Conservation (phyloP, 2,329 filamentous ascomycete species). For the Ophiosphaerella korrae region DNA sequence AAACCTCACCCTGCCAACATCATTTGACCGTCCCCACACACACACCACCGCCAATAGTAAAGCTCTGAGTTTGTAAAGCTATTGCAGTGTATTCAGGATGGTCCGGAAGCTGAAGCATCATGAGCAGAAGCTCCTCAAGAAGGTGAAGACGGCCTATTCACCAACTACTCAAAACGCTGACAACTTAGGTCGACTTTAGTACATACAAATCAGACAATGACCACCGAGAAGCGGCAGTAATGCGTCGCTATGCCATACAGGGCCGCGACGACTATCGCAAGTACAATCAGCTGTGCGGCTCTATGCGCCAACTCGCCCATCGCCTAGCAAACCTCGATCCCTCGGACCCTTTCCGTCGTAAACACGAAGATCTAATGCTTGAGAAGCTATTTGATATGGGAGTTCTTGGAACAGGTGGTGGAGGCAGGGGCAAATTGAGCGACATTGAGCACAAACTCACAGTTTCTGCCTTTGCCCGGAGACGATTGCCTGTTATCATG, state of each 20-base stretch:
- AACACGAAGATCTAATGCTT: slow-evolving; percentile 84
- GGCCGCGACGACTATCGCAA: slow-evolving; percentile 77
- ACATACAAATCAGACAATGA: slow-evolving; percentile 87
- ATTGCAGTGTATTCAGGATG: slow-evolving; percentile 59
- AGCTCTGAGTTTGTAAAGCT: too few relatives aligned
- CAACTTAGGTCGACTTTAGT: slow-evolving; percentile 76
- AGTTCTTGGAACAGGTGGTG: slow-evolving; percentile 72
- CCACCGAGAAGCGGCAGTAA: slow-evolving; percentile 81
- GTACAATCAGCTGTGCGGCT: slow-evolving; percentile 57
- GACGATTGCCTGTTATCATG: slow-evolving; percentile 88
- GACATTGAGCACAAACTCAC: slow-evolving; percentile 85
- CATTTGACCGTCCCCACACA: too few relatives aligned
- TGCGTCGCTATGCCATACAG: slow-evolving; percentile 87
- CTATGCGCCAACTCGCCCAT: slow-evolving; percentile 88
- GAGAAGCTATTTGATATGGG: slow-evolving; percentile 95
- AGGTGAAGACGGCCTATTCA: slow-evolving; percentile 42
- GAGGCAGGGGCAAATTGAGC: slow-evolving; percentile 64
- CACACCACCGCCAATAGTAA: slow-evolving; percentile 1
- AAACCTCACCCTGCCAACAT: too few relatives aligned
- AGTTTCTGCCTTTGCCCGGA: slow-evolving; percentile 83
- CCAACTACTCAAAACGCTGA: not conserved
- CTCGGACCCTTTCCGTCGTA: slow-evolving; percentile 75
- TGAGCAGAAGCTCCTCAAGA: slow-evolving; percentile 89
- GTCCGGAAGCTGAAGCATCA: slow-evolving; percentile 92
- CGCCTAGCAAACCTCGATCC: slow-evolving; percentile 80